Percentiles rank a stretch among this genome's conserved stretches.
Conservation (phyloP, 1,139 yeast species). For the Protomyces gravidus region DNA sequence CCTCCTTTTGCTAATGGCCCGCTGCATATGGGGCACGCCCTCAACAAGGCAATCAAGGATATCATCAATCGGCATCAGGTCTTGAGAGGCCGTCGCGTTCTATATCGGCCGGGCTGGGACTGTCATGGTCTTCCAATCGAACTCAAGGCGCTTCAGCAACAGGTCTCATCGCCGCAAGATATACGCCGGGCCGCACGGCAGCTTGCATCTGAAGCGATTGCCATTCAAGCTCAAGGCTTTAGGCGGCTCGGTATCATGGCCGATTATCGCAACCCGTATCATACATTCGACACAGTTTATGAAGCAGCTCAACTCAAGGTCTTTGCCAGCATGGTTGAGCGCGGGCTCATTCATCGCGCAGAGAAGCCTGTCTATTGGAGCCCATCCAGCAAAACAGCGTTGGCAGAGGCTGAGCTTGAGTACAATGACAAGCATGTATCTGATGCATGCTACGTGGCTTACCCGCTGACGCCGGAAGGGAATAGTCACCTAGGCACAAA, state of each 20-base stretch:
- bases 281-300: slow-evolving; percentile 58
- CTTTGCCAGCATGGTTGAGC: slow-evolving; percentile 61
- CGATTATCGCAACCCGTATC: slow-evolving; percentile 67
- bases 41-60: slow-evolving; percentile 84
- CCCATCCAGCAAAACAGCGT: slow-evolving; percentile 84
- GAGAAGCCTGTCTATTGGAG: slow-evolving; percentile 98
- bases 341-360: slow-evolving; percentile 71
- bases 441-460: slow-evolving; percentile 65
- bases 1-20: slow-evolving; percentile 98
- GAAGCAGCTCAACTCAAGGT: slow-evolving; percentile 70
- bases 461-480: slow-evolving; percentile 49
- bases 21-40: slow-evolving; percentile 87
- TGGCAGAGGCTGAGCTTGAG: slow-evolving; percentile 94
- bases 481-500: slow-evolving; percentile 26
- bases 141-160: slow-evolving; percentile 61
- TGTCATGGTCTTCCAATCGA: slow-evolving; percentile 98
- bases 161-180: slow-evolving; percentile 46
- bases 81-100: slow-evolving; percentile 56
- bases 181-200: slow-evolving; percentile 61
- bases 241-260: slow-evolving; percentile 73
- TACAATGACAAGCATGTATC: slow-evolving; percentile 71
- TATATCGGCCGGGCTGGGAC: slow-evolving; percentile 94
- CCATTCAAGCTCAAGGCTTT: slow-evolving; percentile 61
- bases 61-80: slow-evolving; percentile 70
- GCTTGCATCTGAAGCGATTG: slow-evolving; percentile 65